A percentile compares a stretch with the other conserved stretches of the same genome.
phyloP scores from a whole-genome alignment of 768 basidiomycete species.

The Lentinula sp. region DNA sequence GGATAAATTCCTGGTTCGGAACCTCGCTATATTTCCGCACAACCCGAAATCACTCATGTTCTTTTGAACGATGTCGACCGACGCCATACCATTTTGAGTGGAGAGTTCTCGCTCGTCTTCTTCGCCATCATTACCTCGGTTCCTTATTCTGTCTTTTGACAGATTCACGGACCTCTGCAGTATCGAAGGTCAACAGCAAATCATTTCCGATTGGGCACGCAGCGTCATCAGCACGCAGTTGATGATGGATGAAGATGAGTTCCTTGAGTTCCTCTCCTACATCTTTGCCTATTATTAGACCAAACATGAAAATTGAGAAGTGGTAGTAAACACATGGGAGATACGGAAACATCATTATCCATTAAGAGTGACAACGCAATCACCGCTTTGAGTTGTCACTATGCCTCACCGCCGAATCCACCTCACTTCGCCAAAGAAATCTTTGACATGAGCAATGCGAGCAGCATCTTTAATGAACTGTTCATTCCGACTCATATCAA shows the following conservation, averaged over 20 bases:
- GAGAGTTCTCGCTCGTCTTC: slow-evolving; percentile 10
- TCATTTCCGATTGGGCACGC: slow-evolving; percentile 49
- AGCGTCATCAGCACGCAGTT: slow-evolving; percentile 26
- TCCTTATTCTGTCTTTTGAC: slow-evolving; percentile 60
- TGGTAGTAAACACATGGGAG: no score
- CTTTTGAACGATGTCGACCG: slow-evolving; percentile 25
- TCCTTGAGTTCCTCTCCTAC: background rate
- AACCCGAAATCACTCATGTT: slow-evolving; percentile 59
- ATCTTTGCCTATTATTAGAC: background rate
- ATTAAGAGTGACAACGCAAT: no score
- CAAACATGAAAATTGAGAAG: no score
- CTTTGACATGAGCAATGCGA: no score
- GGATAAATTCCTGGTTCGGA: slow-evolving; percentile 63
- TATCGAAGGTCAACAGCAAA: slow-evolving; percentile 35
- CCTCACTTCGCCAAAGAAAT: no score
- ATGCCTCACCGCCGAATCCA: no score
- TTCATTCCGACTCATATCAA: no score
- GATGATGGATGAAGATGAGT: slow-evolving; percentile 1
- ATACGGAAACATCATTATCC: no score
- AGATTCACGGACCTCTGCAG: slow-evolving; percentile 60
- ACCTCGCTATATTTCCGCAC: slow-evolving; percentile 61
- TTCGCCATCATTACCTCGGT: slow-evolving; percentile 29
- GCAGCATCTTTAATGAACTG: no score
- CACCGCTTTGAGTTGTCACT: no score
- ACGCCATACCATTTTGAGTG: background rate